Evolutionary conservation across 2,329 filamentous ascomycete species (phyloP).

Genomic region (Trichophyton schoenleinii): DNA sequence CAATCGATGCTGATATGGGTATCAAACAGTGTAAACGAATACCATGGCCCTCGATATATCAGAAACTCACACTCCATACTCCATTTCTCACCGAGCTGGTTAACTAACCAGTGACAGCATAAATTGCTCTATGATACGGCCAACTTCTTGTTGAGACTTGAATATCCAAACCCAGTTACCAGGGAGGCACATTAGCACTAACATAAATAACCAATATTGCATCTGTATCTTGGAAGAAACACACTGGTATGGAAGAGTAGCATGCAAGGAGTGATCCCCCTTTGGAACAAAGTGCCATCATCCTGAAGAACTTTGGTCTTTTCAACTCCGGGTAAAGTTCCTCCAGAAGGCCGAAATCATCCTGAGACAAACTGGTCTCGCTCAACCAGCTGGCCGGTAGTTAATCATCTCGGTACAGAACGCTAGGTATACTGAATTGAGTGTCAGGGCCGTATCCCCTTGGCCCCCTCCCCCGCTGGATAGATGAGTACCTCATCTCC

Average conservation of each 20-base stretch:
- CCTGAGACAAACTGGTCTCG: constrained; percentile 32
- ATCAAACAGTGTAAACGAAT: background rate
- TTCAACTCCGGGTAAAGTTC: constrained; percentile 33
- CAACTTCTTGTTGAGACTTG: background rate
- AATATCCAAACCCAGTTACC: background rate
- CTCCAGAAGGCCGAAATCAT: constrained; percentile 31
- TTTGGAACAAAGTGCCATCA: constrained; percentile 30
- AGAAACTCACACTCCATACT: constrained; percentile 41
- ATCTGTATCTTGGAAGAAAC: background rate
- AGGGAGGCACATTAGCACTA: no score
- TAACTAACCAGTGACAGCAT: constrained; percentile 40
- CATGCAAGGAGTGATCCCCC: constrained; percentile 47
- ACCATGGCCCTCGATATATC: background rate
- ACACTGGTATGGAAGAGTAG: constrained; percentile 39
- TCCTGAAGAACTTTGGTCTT: constrained; percentile 29
- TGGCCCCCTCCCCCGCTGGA: constrained; percentile 36
- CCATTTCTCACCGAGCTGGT: constrained; percentile 51
- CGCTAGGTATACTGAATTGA: constrained; percentile 49
- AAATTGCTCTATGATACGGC: constrained; percentile 47
- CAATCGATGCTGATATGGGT: background rate
- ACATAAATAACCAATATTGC: background rate
- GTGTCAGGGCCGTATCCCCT: constrained; percentile 39
- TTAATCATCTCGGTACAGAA: constrained; percentile 38
- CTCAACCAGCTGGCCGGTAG: constrained; percentile 33
- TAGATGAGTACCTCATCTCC: constrained; percentile 40